Percentiles rank a stretch among this genome's conserved stretches.
phyloP scores from a whole-genome alignment of 305 asterid genomes.

The Euphrasia arctica region DNA sequence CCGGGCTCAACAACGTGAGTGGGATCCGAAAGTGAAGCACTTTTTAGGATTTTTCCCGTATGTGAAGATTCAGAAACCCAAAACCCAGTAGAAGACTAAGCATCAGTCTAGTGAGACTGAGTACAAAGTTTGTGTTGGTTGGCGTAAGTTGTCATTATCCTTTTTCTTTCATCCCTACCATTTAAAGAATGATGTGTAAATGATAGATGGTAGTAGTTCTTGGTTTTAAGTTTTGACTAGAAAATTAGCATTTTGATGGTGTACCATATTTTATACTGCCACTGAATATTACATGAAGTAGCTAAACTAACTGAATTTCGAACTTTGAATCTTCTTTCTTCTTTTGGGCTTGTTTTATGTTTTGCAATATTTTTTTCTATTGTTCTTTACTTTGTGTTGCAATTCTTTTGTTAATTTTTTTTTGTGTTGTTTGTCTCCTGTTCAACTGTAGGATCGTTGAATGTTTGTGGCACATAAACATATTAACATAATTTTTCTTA shows the following conservation, averaged over 20 bases:
- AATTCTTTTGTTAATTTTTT: too few relatives aligned
- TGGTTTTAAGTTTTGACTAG: slow-evolving; percentile 47
- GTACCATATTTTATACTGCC: slow-evolving; percentile 40
- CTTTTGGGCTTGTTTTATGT: neutral
- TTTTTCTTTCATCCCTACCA: slow-evolving; percentile 23
- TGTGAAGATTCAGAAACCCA: slow-evolving; percentile 77
- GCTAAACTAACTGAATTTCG: slow-evolving; percentile 22
- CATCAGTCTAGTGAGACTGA: neutral
- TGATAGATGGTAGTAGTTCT: slow-evolving; percentile 46
- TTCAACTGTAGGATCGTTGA: too few relatives aligned
- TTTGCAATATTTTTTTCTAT: too few relatives aligned
- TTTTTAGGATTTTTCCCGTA: slow-evolving; percentile 61
- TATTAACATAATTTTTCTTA: too few relatives aligned
- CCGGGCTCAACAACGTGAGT: slow-evolving; percentile 84
- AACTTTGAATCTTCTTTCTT: neutral
- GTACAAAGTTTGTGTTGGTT: slow-evolving; percentile 24
- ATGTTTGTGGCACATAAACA: too few relatives aligned
- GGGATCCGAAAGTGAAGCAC: slow-evolving; percentile 67
- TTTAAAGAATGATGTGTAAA: slow-evolving; percentile 38
- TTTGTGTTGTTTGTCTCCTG: too few relatives aligned
- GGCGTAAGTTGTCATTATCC: slow-evolving; percentile 31
- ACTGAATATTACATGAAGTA: slow-evolving; percentile 34
- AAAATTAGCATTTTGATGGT: slow-evolving; percentile 37
- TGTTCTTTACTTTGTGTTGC: too few relatives aligned
- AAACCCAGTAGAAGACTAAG: slow-evolving; percentile 45